phyloP scores from a whole-genome alignment of 306 rosid genomes.

The Pyrus communis region DNA sequence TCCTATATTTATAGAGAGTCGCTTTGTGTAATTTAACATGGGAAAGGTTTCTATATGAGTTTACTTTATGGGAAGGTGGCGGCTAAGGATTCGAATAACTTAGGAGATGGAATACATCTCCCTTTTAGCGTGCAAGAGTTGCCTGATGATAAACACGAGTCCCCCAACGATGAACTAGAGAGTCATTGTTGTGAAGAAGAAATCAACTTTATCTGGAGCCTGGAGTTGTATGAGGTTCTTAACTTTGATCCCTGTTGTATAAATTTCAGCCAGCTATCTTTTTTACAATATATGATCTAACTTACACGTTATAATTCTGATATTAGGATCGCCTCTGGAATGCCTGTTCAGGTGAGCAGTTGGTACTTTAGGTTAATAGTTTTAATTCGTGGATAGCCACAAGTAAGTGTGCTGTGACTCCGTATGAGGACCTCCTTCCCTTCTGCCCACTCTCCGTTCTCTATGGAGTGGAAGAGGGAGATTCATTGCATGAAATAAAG shows the following conservation, averaged over 20 bases:
- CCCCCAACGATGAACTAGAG: conserved; percentile 23
- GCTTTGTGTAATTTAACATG: not conserved
- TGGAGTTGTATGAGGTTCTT: conserved; percentile 65
- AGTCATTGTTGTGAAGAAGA: conserved; percentile 40
- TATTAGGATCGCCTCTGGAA: conserved; percentile 85
- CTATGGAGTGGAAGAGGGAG: too few species aligned
- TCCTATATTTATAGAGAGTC: not conserved
- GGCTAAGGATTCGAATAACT: conserved; percentile 58
- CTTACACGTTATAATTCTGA: not conserved
- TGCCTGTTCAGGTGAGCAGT: conserved; percentile 77
- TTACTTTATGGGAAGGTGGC: conserved; percentile 41
- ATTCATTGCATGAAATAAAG: too few species aligned
- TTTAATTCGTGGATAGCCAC: too few species aligned
- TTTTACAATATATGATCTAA: not conserved
- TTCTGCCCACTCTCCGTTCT: too few species aligned
- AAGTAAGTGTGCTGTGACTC: too few species aligned
- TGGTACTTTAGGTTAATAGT: too few species aligned
- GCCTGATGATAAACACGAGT: conserved; percentile 25
- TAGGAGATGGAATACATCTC: conserved; percentile 64
- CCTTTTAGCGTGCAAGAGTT: conserved; percentile 48
- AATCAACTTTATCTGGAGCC: conserved; percentile 42
- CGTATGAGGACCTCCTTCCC: too few species aligned
- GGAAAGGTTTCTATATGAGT: conserved; percentile 9
- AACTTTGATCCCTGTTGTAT: not conserved
- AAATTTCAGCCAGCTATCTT: not conserved